Base-by-base conservation (phyloP, 225 moss, liverwort and hornwort genomes). In the Takakia lepidozioides region DNA sequence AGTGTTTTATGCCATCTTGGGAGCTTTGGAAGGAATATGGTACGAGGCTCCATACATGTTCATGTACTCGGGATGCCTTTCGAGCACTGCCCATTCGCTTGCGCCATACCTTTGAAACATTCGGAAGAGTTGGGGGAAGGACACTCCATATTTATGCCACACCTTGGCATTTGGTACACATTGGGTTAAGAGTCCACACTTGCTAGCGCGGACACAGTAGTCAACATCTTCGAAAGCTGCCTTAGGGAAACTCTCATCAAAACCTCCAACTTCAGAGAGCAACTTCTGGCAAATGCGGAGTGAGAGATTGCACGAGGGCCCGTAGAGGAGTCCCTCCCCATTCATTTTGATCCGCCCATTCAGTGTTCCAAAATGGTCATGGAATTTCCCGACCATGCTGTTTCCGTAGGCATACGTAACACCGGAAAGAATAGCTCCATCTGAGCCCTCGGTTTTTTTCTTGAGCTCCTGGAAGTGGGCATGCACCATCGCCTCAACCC, bases 101-200 rank as follows among this genome's bases (percentile, higher is more conserved):
- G 78, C 78, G 47, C 78, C 78, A 17, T 78, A 78, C 59, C 78
- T 78, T 62, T 60, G 62, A 27, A 78, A 78, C 78, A 78, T 78
- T 48, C 62, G 69, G 38, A 73, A 78, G 34, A 78, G 65, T 54
- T 78, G 65, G 43, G 62, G 27, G 25, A 73, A 29, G 48, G 73
- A 29, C 2, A 62, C 62, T 29, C 65, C 65, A 29, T 73, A 78
- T 48, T 78, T 78, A 39, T 78, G 78, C 78, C 73, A 78, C 46
- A 78, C 62, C 59, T 78, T 78, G 5, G 78, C 78, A 53, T 73
- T 73, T 38, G 55, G 69, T 30, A 65, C 78, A 63, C 78, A 78
- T 10, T 59, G 62, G 10, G 66, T 78, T 25, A 63, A 15, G 2
- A 66, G 69, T 3, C 78, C 78, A 39, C 65, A 78, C 41, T 66